Percentiles rank a stretch among this genome's conserved stretches.
Conservation (phyloP, 345 rosid genomes). For the Heritiera littoralis region DNA sequence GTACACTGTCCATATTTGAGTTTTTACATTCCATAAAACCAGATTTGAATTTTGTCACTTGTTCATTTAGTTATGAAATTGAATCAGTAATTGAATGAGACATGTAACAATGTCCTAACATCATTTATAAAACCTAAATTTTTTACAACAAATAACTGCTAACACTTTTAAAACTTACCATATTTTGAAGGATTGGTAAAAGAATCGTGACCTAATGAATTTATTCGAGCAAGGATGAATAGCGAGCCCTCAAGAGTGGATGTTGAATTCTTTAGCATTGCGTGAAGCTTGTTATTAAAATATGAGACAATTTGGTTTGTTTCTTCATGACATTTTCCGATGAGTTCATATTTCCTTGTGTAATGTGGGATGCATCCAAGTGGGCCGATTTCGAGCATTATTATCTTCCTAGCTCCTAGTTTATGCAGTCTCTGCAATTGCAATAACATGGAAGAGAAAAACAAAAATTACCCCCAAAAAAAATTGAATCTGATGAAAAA, state of each 20-base stretch:
- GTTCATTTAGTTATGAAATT: too few species aligned
- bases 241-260: background rate
- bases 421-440: constrained; percentile 32
- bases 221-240: constrained; percentile 1
- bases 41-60: too few species aligned
- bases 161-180: background rate
- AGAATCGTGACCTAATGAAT: constrained; percentile 9
- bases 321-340: constrained; percentile 37
- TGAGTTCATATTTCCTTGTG: constrained; percentile 24
- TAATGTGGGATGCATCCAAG: constrained; percentile 49
- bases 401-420: constrained; percentile 45
- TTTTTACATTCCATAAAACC: too few species aligned
- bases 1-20: too few species aligned
- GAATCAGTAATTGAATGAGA: too few species aligned
- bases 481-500: background rate
- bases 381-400: constrained; percentile 48
- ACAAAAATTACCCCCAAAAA: background rate
- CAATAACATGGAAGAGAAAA: background rate
- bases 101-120: too few species aligned
- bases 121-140: too few species aligned
- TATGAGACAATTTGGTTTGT: constrained; percentile 28
- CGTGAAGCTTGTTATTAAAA: constrained; percentile 37
- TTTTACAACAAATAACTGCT: too few species aligned
- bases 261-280: constrained; percentile 24
- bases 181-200: constrained; percentile 8